A percentile compares a stretch with the other conserved stretches of the same genome.
Evolutionary conservation across 441 rosid species (phyloP).

Genomic region (Populus tomentosa): DNA sequence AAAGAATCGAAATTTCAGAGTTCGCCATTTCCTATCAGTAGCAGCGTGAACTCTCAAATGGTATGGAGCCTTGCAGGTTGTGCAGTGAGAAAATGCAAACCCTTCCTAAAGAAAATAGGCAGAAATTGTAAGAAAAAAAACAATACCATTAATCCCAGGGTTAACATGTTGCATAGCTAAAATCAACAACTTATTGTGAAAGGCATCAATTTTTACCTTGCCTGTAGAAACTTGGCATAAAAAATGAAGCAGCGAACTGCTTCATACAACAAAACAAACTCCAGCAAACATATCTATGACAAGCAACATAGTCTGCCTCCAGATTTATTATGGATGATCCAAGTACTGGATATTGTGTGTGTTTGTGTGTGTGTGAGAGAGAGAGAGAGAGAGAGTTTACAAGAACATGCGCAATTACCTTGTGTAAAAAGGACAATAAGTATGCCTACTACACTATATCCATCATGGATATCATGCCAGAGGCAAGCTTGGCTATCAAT

Average conservation of each 20-base stretch:
- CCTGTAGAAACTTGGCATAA: background rate
- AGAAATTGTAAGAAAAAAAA: background rate
- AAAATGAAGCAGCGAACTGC: background rate
- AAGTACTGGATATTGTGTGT: background rate
- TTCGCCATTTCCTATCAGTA: constrained; percentile 95
- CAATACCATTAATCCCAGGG: background rate
- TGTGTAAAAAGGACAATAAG: background rate
- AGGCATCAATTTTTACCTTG: background rate
- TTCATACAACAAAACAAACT: background rate
- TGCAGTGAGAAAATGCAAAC: constrained; percentile 98
- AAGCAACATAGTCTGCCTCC: background rate
- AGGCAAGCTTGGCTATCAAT: background rate
- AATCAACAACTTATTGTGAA: background rate
- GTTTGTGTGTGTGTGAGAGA: too few species aligned
- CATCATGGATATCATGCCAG: background rate
- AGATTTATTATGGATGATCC: background rate
- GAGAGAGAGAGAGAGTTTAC: background rate
- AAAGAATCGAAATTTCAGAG: constrained; percentile 94
- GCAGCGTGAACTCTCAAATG: constrained; percentile 96
- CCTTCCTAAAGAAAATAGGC: constrained; percentile 66
- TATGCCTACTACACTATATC: background rate
- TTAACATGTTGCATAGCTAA: background rate
- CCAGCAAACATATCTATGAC: background rate
- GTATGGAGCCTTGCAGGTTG: constrained; percentile 98
- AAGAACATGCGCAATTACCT: background rate